These are phyloP conservation scores for Ulmus americana DNA, from an alignment of 331 rosid genomes.

Conservation along the genomic window DNA sequence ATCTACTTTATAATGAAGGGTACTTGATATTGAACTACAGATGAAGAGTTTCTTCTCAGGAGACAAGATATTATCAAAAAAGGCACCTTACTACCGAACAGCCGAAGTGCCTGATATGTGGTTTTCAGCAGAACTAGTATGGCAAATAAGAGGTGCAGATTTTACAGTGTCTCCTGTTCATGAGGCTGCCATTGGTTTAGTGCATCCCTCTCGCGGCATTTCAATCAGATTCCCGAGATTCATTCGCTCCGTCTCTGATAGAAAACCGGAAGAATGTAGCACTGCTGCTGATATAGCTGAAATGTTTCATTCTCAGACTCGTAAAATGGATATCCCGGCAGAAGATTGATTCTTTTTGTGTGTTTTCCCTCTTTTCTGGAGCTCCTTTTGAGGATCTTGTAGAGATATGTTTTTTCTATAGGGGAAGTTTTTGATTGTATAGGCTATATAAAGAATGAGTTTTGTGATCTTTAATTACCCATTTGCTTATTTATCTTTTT, in stretches of 20 bases:
- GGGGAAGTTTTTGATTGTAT: not conserved
- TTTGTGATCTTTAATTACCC: not conserved
- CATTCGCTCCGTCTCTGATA: constrained; percentile 39
- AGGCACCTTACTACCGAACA: constrained; percentile 74
- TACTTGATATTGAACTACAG: constrained; percentile 38
- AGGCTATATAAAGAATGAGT: not conserved
- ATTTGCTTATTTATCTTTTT: not conserved
- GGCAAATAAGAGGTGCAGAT: constrained; percentile 91
- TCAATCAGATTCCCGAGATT: constrained; percentile 85
- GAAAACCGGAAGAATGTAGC: constrained; percentile 84
- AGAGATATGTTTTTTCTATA: not conserved
- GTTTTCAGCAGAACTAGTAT: constrained; percentile 65
- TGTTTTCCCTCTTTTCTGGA: not conserved
- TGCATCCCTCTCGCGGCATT: constrained; percentile 81
- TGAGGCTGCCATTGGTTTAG: constrained; percentile 74
- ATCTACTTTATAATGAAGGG: constrained; percentile 4
- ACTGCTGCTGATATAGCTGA: constrained; percentile 62
- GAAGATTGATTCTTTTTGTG: constrained; percentile 25
- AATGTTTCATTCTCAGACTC: constrained; percentile 65
- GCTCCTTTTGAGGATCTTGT: not conserved
- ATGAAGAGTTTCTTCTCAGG: constrained; percentile 69
- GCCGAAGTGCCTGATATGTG: constrained; percentile 71
- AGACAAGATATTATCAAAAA: constrained; percentile 58
- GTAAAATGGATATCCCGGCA: constrained; percentile 74
- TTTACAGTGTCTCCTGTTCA: constrained; percentile 90